phyloP scores from a whole-genome alignment of 1,139 yeast species.

The Hanseniaspora gamundiae region DNA sequence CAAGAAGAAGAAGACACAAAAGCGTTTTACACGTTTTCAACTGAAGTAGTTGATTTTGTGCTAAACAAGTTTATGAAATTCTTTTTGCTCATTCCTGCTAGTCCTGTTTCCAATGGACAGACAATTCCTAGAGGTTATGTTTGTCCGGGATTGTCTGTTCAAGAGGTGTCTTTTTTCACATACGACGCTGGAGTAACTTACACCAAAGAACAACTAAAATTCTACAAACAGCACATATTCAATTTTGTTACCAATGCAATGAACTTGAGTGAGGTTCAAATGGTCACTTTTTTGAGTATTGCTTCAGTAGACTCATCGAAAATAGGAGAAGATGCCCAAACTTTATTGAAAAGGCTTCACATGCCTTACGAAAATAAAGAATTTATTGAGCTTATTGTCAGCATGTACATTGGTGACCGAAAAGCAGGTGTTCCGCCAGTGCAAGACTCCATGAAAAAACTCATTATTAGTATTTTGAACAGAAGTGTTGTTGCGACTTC shows the following conservation, averaged over 20 bases:
- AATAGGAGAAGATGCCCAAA: conserved; percentile 23
- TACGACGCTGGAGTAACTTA: conserved; percentile 53
- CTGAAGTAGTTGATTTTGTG: conserved; percentile 30
- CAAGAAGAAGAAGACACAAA: conserved; percentile 31
- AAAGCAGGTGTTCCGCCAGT: conserved; percentile 37
- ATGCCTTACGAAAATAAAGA: conserved; percentile 39
- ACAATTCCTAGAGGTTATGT: conserved; percentile 30
- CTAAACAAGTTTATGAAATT: conserved; percentile 40
- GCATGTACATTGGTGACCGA: conserved; percentile 37
- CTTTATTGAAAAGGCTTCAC: conserved; percentile 37
- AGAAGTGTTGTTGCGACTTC: conserved; percentile 42
- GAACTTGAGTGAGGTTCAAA: conserved; percentile 20
- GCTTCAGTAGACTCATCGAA: conserved; percentile 55
- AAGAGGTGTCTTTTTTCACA: conserved; percentile 49
- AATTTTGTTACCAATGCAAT: conserved; percentile 25
- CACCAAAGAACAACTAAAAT: conserved; percentile 36
- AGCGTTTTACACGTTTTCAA: conserved; percentile 23
- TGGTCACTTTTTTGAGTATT: conserved; percentile 39
- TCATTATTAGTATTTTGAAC: conserved; percentile 38
- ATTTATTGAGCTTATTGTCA: conserved; percentile 34
- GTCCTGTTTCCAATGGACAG: conserved; percentile 22
- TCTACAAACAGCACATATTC: conserved; percentile 39
- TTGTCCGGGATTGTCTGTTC: conserved; percentile 51
- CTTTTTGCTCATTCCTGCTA: conserved; percentile 42
- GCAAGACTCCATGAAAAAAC: conserved; percentile 42